Base-by-base conservation (phyloP, 768 basidiomycete species). In the Hygrophoropsis aurantiaca region DNA sequence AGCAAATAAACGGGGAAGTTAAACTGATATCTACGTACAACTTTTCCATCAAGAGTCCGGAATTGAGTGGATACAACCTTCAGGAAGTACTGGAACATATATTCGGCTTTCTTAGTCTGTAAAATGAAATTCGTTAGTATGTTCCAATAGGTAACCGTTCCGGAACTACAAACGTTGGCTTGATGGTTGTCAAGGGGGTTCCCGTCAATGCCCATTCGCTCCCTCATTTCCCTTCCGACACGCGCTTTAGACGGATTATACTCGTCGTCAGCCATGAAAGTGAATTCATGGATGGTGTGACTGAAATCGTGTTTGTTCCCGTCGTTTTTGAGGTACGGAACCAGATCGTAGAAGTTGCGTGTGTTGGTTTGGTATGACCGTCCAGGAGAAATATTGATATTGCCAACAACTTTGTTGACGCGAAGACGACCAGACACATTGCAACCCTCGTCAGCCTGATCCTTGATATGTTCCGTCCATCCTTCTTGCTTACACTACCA, bases 41-140 rank as follows among this genome's bases (percentile, higher is more conserved):
- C 63, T 56, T 85, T 78, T 24, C 84, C 87, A 50, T 87, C 81
- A 21, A 95, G 72, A n/a, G 85, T 88, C 52, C 82, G 79, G 72
- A 97, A 97, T 61, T 88, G 87, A 2, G 95, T 99, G 6, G 93
- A 92, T 33, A 99, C 97, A 37, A 99, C 95, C 69, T 99, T 99
- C 60, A 99, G 77, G 82, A 97, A 98, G 69, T 98, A 95, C 62
- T 98, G 93, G 80, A 93, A 97, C 92, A 97, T 94, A 65, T 91
- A 95, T 55, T 92, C 80, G 20, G 84, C 68, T 60, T 88, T 87
- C 54, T 67, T 72, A 1, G 92, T 93, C 86, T 90, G 48, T 2
- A 16, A 24, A 30, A 24, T 3, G 30, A 9, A 24, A 6, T 1
- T 15, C 18, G 38, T 59, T 16, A 54, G 36, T 30, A 49, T 24